These are phyloP conservation scores for Pythium dissotocum DNA, from an alignment of 352 stramenopile species.

Conservation along the genomic window DNA sequence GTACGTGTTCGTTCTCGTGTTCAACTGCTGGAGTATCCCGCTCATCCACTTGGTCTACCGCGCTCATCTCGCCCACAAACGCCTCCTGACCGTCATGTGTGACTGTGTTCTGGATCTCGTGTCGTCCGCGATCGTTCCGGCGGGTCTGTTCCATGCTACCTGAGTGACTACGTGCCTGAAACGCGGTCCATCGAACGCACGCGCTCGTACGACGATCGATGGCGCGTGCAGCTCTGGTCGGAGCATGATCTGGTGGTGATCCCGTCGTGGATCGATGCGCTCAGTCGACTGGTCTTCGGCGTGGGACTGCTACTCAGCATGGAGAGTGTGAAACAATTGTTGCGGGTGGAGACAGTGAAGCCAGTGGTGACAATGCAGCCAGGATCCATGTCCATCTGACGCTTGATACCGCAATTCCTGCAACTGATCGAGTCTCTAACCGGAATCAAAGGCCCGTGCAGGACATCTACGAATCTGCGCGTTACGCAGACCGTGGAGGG, in stretches of 20 bases:
- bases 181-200: constrained; percentile 3
- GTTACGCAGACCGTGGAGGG: no score
- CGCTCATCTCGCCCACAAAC: no score
- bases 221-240: constrained; percentile 11
- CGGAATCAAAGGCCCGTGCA: neutral
- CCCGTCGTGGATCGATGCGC: constrained; percentile 1
- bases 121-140: neutral
- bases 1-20: no score
- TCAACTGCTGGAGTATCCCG: no score
- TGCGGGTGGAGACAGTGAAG: neutral
- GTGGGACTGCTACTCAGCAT: neutral
- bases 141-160: neutral
- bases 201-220: constrained; percentile 11
- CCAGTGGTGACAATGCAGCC: neutral
- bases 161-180: neutral
- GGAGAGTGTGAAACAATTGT: neutral
- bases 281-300: neutral
- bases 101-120: neutral
- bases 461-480: no score
- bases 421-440: neutral
- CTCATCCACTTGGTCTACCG: no score
- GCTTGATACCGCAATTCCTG: no score
- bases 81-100: neutral
- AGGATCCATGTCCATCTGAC: neutral
- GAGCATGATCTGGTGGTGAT: constrained; percentile 10